Percentiles rank a stretch among this genome's conserved stretches.
Evolutionary conservation across 2,329 filamentous ascomycete genomes (phyloP).

Genomic region (Penicillium sp.): DNA sequence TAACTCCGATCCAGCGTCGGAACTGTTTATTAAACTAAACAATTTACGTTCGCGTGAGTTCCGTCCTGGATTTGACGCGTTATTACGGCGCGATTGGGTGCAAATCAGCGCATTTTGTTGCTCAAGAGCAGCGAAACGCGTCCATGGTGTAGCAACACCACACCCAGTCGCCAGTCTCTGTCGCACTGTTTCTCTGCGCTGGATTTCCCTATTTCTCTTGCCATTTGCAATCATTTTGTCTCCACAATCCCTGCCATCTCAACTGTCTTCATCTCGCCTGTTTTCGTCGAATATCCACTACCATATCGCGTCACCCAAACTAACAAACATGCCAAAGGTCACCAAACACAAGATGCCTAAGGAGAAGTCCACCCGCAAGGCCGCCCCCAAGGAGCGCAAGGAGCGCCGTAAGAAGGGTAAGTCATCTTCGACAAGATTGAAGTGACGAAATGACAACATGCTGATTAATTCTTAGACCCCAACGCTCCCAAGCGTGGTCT

Average conservation of each 20-base stretch:
- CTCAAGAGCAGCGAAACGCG: background rate
- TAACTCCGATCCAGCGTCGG: background rate
- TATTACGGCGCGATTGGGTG: background rate
- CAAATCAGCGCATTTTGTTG: background rate
- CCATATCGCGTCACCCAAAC: background rate
- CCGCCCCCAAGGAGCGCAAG: conserved; percentile 42
- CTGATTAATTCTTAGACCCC: conserved; percentile 64
- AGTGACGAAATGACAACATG: conserved; percentile 6
- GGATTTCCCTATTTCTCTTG: background rate
- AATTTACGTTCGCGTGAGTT: background rate
- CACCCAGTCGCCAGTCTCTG: background rate
- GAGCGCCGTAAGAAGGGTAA: conserved; percentile 74
- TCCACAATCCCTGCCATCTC: background rate
- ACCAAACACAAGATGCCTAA: conserved; percentile 62
- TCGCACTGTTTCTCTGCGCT: background rate
- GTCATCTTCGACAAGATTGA: conserved; percentile 21
- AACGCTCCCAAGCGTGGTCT: conserved; percentile 99
- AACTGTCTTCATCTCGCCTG: background rate
- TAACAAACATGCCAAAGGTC: background rate
- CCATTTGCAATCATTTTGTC: background rate
- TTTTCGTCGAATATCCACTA: background rate
- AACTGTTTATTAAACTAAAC: background rate
- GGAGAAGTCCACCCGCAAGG: conserved; percentile 64
- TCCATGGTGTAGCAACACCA: background rate
- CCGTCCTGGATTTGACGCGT: background rate